Percentiles rank a stretch among this genome's conserved stretches.
These are phyloP conservation scores for Nothophytophthora sp. DNA, from an alignment of 352 stramenopile species.

Conservation along the genomic window DNA sequence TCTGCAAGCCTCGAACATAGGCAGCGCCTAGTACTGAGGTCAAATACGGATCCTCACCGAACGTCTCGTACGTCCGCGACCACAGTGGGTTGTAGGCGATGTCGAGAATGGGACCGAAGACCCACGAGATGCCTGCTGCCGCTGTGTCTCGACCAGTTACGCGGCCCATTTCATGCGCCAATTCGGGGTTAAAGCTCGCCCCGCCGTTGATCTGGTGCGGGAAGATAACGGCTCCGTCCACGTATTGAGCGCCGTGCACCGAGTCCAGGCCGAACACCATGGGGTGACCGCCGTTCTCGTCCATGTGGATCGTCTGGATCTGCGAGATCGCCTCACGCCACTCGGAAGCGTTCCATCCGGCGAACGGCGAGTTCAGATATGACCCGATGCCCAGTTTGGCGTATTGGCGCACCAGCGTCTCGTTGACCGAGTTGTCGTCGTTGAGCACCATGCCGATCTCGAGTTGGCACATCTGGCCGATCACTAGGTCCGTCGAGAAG, in stretches of 20 bases:
- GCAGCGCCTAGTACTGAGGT: constrained; percentile 63
- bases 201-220: constrained; percentile 88
- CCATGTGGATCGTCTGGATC: constrained; percentile 72
- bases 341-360: constrained; percentile 31
- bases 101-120: constrained; percentile 85
- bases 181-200: constrained; percentile 81
- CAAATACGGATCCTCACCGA: constrained; percentile 88
- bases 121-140: constrained; percentile 82
- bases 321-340: constrained; percentile 62
- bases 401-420: constrained; percentile 33
- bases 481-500: constrained; percentile 34
- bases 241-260: constrained; percentile 87
- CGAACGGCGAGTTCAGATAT: constrained; percentile 78
- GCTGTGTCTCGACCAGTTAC: constrained; percentile 83
- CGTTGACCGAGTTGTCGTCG: constrained; percentile 21
- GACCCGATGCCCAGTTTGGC: constrained; percentile 78
- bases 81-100: constrained; percentile 86
- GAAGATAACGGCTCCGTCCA: constrained; percentile 78
- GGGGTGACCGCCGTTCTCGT: constrained; percentile 55
- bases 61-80: constrained; percentile 90
- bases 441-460: constrained; percentile 80
- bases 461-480: constrained; percentile 92
- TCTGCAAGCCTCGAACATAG: constrained; percentile 81
- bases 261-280: constrained; percentile 89
- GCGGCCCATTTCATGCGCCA: constrained; percentile 55